Evolutionary conservation across 2,329 filamentous ascomycete genomes (phyloP).

Genomic region (Orbilia quercus): DNA sequence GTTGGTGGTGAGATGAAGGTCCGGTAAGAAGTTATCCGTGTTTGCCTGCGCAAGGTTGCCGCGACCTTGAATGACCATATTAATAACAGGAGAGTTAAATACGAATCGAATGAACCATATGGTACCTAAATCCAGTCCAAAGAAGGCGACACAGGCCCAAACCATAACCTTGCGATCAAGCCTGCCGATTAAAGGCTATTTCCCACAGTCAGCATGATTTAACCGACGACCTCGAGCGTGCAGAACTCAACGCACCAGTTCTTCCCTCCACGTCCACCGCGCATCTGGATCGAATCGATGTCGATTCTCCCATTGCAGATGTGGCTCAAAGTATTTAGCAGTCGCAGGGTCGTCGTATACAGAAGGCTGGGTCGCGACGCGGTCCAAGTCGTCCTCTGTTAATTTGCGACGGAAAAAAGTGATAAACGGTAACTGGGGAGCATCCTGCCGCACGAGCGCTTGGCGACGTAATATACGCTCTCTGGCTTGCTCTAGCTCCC

Average conservation of each 20-base stretch:
- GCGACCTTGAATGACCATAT: slow-evolving; percentile 10
- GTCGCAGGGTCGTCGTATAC: slow-evolving; percentile 57
- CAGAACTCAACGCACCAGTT: slow-evolving; percentile 60
- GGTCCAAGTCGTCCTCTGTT: slow-evolving; percentile 24
- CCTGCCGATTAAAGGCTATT: slow-evolving; percentile 24
- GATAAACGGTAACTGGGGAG: slow-evolving; percentile 37
- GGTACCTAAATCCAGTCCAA: slow-evolving; percentile 36
- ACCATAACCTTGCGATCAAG: slow-evolving; percentile 33
- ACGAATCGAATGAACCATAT: neutral
- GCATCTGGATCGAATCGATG: slow-evolving; percentile 71
- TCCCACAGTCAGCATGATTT: neutral
- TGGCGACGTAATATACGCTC: slow-evolving; percentile 39
- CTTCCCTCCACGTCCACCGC: slow-evolving; percentile 70
- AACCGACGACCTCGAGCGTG: neutral
- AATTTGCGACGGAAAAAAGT: slow-evolving; percentile 23
- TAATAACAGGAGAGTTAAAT: neutral
- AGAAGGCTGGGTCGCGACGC: slow-evolving; percentile 50
- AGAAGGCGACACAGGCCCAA: slow-evolving; percentile 42
- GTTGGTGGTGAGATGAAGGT: slow-evolving; percentile 18
- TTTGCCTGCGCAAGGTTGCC: slow-evolving; percentile 38
- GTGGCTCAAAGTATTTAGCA: slow-evolving; percentile 65
- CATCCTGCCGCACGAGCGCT: slow-evolving; percentile 43
- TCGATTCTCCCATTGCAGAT: slow-evolving; percentile 69
- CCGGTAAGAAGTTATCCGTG: slow-evolving; percentile 21
- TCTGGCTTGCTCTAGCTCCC: slow-evolving; percentile 27